phyloP scores from a whole-genome alignment of 1,139 yeast species.

The Candida dubliniensis region DNA sequence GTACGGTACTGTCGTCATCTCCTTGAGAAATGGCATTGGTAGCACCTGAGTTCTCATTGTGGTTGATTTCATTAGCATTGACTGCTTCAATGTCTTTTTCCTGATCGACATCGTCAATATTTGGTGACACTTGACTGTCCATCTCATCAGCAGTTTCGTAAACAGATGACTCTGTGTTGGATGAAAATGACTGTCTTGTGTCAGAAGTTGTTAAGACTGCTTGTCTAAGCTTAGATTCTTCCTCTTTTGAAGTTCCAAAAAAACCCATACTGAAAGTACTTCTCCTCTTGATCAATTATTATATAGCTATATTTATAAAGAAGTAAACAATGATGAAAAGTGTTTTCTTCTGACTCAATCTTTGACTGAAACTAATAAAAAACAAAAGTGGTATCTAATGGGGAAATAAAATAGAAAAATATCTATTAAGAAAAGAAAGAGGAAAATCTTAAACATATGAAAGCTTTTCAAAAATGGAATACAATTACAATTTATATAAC shows the following conservation, averaged over 20 bases:
- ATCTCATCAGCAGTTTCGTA: conserved; percentile 42
- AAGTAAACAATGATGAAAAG: too few relatives aligned
- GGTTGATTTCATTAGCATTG: not conserved
- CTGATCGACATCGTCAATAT: not conserved
- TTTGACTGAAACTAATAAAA: too few relatives aligned
- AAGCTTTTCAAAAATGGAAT: too few relatives aligned
- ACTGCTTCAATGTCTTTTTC: not conserved
- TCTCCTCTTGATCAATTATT: too few relatives aligned
- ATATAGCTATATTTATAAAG: too few relatives aligned
- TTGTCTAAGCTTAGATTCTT: conserved; percentile 39
- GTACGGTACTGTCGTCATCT: not conserved
- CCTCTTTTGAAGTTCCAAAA: conserved; percentile 38
- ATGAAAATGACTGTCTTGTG: conserved; percentile 18
- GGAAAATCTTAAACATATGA: too few relatives aligned
- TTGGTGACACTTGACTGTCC: conserved; percentile 6
- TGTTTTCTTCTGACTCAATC: too few relatives aligned
- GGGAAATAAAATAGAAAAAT: too few relatives aligned
- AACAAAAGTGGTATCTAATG: too few relatives aligned
- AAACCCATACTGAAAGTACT: conserved; percentile 19
- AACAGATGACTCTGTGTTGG: conserved; percentile 24
- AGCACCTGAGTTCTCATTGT: not conserved
- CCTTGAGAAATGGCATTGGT: not conserved
- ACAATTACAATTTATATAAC: too few relatives aligned
- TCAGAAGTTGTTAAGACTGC: conserved; percentile 23
- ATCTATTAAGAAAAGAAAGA: too few relatives aligned